Conservation (phyloP, 2,329 filamentous ascomycete genomes). For the Apiospora saccharicola region DNA sequence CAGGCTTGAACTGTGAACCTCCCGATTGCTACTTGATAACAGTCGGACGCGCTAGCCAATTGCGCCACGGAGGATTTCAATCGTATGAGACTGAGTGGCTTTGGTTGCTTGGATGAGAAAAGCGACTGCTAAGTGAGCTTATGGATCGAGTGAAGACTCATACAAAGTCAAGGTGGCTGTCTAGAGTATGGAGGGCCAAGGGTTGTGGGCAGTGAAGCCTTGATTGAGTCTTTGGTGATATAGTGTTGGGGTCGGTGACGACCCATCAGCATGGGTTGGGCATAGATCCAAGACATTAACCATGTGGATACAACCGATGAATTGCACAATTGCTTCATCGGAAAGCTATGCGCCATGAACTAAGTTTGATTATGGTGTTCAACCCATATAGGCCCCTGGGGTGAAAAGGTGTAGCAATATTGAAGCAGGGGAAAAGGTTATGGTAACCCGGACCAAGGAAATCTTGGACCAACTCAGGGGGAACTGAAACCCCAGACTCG, state of each 20-base stretch:
- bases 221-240: background rate
- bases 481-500: too few relatives aligned
- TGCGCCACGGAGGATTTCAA: slow-evolving; percentile 45
- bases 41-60: slow-evolving; percentile 65
- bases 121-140: background rate
- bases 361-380: too few relatives aligned
- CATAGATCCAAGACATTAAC: too few relatives aligned
- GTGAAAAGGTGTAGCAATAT: too few relatives aligned
- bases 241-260: slow-evolving; percentile 7
- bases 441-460: too few relatives aligned
- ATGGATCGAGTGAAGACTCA: background rate
- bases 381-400: too few relatives aligned
- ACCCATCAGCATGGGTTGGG: too few relatives aligned
- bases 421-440: too few relatives aligned
- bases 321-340: background rate
- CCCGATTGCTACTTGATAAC: slow-evolving; percentile 45
- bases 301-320: background rate
- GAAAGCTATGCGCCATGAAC: too few relatives aligned
- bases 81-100: background rate
- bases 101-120: background rate
- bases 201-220: background rate
- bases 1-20: slow-evolving; percentile 25
- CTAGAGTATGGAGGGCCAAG: background rate
- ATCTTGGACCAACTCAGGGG: too few relatives aligned
- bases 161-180: too few relatives aligned